Conservation (phyloP, 805 yeast genomes). For the Millerago galiae region DNA sequence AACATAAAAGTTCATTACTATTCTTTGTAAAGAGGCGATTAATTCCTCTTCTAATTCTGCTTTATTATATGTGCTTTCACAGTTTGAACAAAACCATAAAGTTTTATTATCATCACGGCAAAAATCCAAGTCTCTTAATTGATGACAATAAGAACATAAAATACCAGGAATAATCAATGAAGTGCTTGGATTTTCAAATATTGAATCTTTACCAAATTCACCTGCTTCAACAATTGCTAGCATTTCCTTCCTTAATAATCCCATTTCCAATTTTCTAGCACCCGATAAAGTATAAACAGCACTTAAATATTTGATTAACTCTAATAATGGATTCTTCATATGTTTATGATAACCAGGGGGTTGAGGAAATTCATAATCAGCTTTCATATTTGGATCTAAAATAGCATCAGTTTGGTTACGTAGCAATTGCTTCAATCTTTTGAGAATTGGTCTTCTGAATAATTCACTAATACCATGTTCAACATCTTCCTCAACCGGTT, state of each 20-base stretch:
- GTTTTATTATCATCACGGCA: conserved; percentile 55
- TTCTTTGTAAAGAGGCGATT: conserved; percentile 53
- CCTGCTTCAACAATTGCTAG: conserved; percentile 68
- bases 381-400: conserved; percentile 53
- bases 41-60: conserved; percentile 74
- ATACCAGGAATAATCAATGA: conserved; percentile 61
- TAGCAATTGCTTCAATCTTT: conserved; percentile 58
- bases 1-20: conserved; percentile 52
- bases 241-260: conserved; percentile 69
- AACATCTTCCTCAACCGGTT: conserved; percentile 29
- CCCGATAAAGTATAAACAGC: conserved; percentile 66
- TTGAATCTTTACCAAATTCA: conserved; percentile 76
- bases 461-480: conserved; percentile 44
- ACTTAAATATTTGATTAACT: conserved; percentile 67
- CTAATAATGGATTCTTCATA: conserved; percentile 67
- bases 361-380: conserved; percentile 66
- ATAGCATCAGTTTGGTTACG: conserved; percentile 69
- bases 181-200: conserved; percentile 68
- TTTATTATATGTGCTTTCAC: conserved; percentile 58
- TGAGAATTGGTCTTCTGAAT: conserved; percentile 58
- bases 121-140: conserved; percentile 69
- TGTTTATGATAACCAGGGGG: conserved; percentile 67
- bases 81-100: conserved; percentile 57
- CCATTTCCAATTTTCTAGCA: conserved; percentile 61
- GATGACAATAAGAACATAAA: conserved; percentile 75